phyloP scores from a whole-genome alignment of 306 rosid species.

The Acacia crassicarpa region DNA sequence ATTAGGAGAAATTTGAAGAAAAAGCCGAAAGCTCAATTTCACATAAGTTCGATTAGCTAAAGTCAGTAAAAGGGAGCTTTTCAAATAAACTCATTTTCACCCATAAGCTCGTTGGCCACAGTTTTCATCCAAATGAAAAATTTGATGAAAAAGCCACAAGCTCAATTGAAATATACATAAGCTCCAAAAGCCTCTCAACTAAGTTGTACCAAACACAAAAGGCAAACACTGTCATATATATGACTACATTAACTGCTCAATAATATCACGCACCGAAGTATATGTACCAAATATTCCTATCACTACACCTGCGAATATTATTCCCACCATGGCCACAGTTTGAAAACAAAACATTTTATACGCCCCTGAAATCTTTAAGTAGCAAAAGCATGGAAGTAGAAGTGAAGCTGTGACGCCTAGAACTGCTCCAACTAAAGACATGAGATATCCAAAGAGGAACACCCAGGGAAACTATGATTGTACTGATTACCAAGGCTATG shows the following conservation, averaged over 20 bases:
- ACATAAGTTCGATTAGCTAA: too few species aligned
- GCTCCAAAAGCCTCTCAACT: too few species aligned
- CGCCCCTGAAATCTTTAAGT: conserved; percentile 63
- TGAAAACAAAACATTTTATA: conserved; percentile 39
- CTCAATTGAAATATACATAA: too few species aligned
- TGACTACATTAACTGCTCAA: conserved; percentile 18
- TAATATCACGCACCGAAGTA: conserved; percentile 47
- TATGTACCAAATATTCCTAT: conserved; percentile 53
- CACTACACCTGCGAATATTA: conserved; percentile 40
- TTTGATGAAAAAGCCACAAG: too few species aligned
- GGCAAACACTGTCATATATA: too few species aligned
- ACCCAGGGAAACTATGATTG: conserved; percentile 43
- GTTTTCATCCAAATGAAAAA: too few species aligned
- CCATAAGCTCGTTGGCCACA: too few species aligned
- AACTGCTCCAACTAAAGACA: conserved; percentile 74
- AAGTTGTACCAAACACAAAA: too few species aligned
- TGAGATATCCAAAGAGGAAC: conserved; percentile 58
- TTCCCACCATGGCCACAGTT: conserved; percentile 17
- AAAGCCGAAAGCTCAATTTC: too few species aligned
- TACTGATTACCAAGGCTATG: conserved; percentile 47
- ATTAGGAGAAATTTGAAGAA: too few species aligned
- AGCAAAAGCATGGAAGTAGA: conserved; percentile 66
- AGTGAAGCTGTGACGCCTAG: conserved; percentile 62
- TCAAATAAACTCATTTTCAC: too few species aligned
- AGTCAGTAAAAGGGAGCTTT: too few species aligned